Base-by-base conservation (phyloP, 2,329 filamentous ascomycete species). In the Diaporthe nobilis region DNA sequence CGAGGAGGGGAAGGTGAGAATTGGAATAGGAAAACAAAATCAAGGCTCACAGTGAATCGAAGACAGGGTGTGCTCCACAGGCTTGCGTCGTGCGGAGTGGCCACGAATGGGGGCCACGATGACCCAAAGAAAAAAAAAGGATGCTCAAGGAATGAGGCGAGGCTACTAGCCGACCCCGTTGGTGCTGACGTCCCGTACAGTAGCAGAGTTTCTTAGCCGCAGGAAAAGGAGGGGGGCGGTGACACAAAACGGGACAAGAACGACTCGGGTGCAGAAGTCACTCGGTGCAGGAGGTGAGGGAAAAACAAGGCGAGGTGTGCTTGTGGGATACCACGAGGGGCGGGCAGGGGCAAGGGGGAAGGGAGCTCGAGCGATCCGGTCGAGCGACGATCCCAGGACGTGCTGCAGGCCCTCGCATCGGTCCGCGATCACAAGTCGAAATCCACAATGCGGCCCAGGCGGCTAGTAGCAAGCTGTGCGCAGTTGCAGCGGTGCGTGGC, bases 391-490 rank as follows among this genome's bases (percentile, higher is more conserved):
- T 65, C 58, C 58, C 34, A 73, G 61, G 42, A 68, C 37, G 42
- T 44, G 72, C 61, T 74, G 72, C 72, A 74, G 51, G 51, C 49
- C 61, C 61, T 74, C 72, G 72, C 72, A 71, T 74, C 72, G 72
- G 72, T 74, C 72, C 72, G 72, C 72, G 63, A 65, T 73, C 71
- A 73, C 71, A 73, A 65, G 71, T 65, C 47, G 49, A 70, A 74
- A 70, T 47, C 61, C 72, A 73, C 58, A 73, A 73, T 73, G 61
- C 53, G 60, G 72, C 61, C 61, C 61, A 47, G 61, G 34, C 61
- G 42, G 60, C 42, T 47, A 57, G 47, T 44, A 65, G 42, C 17
- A 67, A 67, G 49, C 42, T 63, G 47, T 57, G 61, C 39, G 44
- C 51, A 55, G 60, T 68, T 28, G 47, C 72, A 49, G 58, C 51